These are phyloP conservation scores for Coemansia sp. DNA, from an alignment of 192 early-diverging fungal genomes.

Conservation along the genomic window DNA sequence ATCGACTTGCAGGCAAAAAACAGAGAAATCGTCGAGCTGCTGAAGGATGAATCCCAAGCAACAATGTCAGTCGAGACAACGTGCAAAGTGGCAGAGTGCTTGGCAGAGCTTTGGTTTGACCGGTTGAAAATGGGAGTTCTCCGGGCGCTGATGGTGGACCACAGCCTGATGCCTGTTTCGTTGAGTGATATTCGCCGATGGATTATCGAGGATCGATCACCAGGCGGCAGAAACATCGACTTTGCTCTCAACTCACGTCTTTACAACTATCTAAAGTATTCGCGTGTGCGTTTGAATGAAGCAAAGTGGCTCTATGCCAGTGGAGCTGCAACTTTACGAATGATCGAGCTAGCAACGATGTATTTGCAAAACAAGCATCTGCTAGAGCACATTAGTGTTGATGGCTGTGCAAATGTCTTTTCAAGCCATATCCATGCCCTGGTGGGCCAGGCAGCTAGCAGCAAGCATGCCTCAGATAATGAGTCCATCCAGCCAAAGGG, in stretches of 20 bases:
- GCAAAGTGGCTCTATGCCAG: conserved; percentile 47
- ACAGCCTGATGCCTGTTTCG: conserved; percentile 26
- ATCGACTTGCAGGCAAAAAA: background rate
- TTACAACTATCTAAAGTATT: conserved; percentile 35
- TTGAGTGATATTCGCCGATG: conserved; percentile 39
- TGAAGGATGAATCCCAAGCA: background rate
- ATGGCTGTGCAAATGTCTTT: background rate
- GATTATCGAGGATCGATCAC: conserved; percentile 39
- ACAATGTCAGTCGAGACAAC: conserved; percentile 9
- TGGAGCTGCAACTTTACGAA: conserved; percentile 28
- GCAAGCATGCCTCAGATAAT: background rate
- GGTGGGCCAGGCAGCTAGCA: background rate
- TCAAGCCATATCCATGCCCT: background rate
- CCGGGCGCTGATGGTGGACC: conserved; percentile 29
- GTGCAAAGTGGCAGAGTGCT: conserved; percentile 22
- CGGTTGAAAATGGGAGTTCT: conserved; percentile 14
- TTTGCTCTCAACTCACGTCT: conserved; percentile 32
- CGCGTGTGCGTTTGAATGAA: conserved; percentile 34
- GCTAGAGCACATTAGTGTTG: conserved; percentile 23
- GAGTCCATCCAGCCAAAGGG: background rate
- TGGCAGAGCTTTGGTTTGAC: conserved; percentile 38
- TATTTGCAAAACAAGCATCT: background rate
- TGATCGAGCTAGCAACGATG: conserved; percentile 19
- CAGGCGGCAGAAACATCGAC: conserved; percentile 26
- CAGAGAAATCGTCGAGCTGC: conserved; percentile 1